Evolutionary conservation across 2,329 filamentous ascomycete species (phyloP), one percentile per base, ranked within the genome.

Genomic region (Chrysoporthe cubensis): DNA sequence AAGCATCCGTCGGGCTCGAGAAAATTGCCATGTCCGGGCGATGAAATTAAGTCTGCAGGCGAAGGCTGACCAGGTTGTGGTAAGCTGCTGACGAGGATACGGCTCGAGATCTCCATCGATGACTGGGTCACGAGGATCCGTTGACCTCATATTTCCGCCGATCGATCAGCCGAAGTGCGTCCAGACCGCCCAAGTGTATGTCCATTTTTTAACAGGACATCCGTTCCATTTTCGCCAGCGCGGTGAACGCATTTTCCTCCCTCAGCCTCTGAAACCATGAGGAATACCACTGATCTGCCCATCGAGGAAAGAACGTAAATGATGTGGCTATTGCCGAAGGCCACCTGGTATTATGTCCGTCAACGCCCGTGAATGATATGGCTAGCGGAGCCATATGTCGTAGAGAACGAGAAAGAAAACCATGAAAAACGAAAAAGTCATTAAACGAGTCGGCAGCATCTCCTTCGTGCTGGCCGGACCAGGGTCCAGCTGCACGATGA

Each of bases 361-460:
- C 54, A 69, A 69, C 67, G 67, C 67, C 67, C 54, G 16, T 65
- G 57, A 63, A 66, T 69, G 62, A 64, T 48, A 69, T 69, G 67
- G 65, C 62, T 56, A 63, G 42, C 48, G 62, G 48, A 64, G 64
- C 62, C 58, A 60, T 63, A 67, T 71, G 71, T 67, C 67, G 68
- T 72, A 72, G 73, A 68, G 69, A 70, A 71, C 61, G 69, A 71
- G 62, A 26, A 26, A 70, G 52, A 68, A 70, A 71, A 71, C 65
- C 72, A 74, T 69, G 70, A 72, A n/a, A n/a, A 48, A 68, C 62
- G 50, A 66, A 59, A 70, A 66, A 67, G 61, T 65, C 60, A 65
- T 56, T 58, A 64, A 61, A 48, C 42, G 61, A 67, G 52, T 67
- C 65, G 62, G 52, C 60, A 65, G 68, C 65, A 18, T 56, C 34